Evolutionary conservation across 768 basidiomycete genomes (phyloP).

Genomic region (Neoboletus brunneissimus): DNA sequence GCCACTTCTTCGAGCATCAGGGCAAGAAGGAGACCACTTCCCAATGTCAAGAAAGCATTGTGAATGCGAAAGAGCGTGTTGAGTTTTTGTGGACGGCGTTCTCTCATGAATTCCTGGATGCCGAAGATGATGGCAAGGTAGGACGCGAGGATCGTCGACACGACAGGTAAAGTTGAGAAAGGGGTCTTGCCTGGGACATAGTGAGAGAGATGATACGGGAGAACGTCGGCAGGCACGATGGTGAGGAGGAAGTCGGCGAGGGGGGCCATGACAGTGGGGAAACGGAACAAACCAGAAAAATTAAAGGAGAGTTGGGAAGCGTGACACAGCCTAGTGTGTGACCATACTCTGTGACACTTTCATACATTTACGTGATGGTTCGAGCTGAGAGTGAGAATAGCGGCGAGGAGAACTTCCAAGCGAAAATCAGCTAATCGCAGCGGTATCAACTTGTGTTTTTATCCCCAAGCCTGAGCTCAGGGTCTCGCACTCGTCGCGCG

Average conservation of each 20-base stretch:
- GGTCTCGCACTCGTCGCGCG: not conserved
- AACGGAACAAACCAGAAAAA: slow-evolving; percentile 19
- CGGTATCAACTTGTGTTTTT: too few species aligned
- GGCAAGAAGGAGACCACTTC: slow-evolving; percentile 80
- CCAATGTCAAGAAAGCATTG: slow-evolving; percentile 83
- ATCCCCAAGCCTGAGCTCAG: not conserved
- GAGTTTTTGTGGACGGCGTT: slow-evolving; percentile 67
- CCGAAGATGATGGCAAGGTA: slow-evolving; percentile 92
- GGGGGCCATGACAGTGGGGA: slow-evolving; percentile 52
- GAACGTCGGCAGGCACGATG: slow-evolving; percentile 47
- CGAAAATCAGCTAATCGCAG: not conserved
- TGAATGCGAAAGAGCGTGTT: slow-evolving; percentile 84
- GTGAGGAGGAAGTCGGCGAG: slow-evolving; percentile 72
- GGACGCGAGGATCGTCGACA: slow-evolving; percentile 62
- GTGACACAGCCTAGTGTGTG: slow-evolving; percentile 23
- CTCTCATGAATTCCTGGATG: slow-evolving; percentile 80
- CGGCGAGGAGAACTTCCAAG: not conserved
- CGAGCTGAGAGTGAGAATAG: too few species aligned
- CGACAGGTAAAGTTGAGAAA: slow-evolving; percentile 59
- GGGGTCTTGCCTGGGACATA: slow-evolving; percentile 60
- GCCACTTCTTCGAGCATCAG: slow-evolving; percentile 90
- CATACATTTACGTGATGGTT: not conserved
- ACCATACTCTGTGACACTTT: not conserved
- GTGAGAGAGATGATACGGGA: slow-evolving; percentile 36
- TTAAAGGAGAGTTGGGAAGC: slow-evolving; percentile 15